Evolutionary conservation across 768 basidiomycete genomes (phyloP), one percentile per base, ranked within the genome.

Genomic region (Podaxis carcinomalis): DNA sequence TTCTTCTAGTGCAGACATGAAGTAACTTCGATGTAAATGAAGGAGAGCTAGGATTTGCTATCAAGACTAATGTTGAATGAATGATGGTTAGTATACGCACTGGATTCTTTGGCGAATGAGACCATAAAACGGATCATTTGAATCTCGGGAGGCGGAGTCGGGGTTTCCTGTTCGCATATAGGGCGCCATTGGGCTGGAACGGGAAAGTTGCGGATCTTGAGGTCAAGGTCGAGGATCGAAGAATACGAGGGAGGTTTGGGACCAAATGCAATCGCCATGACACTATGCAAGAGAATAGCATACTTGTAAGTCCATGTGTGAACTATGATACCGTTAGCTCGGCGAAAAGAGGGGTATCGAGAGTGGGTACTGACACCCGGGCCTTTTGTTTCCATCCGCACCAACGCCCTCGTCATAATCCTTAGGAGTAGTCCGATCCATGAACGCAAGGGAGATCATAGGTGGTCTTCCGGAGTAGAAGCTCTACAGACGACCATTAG

Each of bases 21-120:
- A 87, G 69, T 88, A 89, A 14, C 83, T 77, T 28, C 88, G 78
- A 67, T 90, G 89, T 14, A 91, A 75, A 65, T 83, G 84, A 32
- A 90, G 72, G 36, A 89, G 74, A 0, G 81, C 88, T 88, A 60
- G 51, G 23, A 47, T 14, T 25, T 7, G 25, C 13, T n/a, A 37
- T 47, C 11, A 32, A 47, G 23, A 16, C n/a, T 21, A 44, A 60
- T 59, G 23, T 59, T 57, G 21, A 21, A 14, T 21, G 23, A 16
- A 10, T 11, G 32, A 39, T 55, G 3, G 40, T 37, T 16, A 51
- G 54, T 21, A 1, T 7, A 70, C 77, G 58, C 53, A 82, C 85
- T 78, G 23, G 73, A 74, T 69, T 87, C 85, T 64, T 85, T 86
- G 19, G 66, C 62, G 25, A 75, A 74, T 40, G 84, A 68, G 5